Evolutionary conservation across 495 filamentous ascomycete species (phyloP), one percentile per base, ranked within the genome.

Genomic region (Penicillium roqueforti): DNA sequence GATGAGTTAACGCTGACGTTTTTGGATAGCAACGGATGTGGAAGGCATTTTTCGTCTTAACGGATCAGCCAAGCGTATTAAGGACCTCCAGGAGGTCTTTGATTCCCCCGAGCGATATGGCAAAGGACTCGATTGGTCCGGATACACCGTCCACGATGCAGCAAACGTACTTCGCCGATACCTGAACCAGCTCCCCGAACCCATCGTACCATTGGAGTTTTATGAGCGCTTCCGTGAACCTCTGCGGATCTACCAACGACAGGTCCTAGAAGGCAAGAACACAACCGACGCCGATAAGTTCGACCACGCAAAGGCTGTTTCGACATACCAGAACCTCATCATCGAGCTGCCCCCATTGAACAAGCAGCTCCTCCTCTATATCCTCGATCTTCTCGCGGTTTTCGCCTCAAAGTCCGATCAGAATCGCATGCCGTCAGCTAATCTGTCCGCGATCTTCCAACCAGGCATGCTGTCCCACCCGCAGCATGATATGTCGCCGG

Each of bases 141-240:
- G 93, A 14, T 99, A 96, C 71, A 99, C 95, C 1, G 93, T 99
- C 14, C 93, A 99, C 72, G 93, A 99, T 81, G 93, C 93, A 16
- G 93, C 93, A 60, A 97, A 97, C 62, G 92, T 99, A 43, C 81
- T 99, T 36, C 85, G 95, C 51, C 84, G 93, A 54, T 99, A 97
- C 64, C 78, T 99, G 51, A 97, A 97, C 68, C 87, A 93, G 64
- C 76, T 99, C 16, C 93, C 78, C 5, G 92, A 99, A 67, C 93
- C 93, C 1, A 96, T 99, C 55, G 92, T 99, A 14, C 93, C 93
- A 3, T 76, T 97, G 39, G 88, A 96, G 62, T 88, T 96, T 53
- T 99, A 99, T 68, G 87, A 91, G 57, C 79, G 82, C 39, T 97
- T 96, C 69, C 84, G 93, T 47, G 85, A 93, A 41, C 95, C 93